phyloP scores from a whole-genome alignment of 768 basidiomycete species.

The Suillus weaverae region DNA sequence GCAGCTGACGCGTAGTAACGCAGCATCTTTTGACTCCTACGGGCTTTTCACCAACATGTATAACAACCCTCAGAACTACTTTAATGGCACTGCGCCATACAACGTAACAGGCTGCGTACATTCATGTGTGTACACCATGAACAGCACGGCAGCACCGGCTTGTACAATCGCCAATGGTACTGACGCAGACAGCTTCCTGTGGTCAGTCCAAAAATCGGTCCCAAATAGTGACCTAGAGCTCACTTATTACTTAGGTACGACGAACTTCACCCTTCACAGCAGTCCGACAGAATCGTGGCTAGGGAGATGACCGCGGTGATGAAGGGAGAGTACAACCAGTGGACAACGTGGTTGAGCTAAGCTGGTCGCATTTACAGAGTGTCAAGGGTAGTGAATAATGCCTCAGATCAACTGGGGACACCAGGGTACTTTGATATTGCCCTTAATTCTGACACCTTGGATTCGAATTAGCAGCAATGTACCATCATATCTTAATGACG shows the following conservation, averaged over 20 bases:
- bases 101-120: slow-evolving; percentile 56
- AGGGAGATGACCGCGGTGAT: slow-evolving; percentile 50
- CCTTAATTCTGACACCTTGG: not conserved
- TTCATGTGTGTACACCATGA: slow-evolving; percentile 43
- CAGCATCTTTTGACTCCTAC: slow-evolving; percentile 64
- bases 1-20: not conserved
- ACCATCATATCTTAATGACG: not conserved
- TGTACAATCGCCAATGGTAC: slow-evolving; percentile 39
- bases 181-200: slow-evolving; percentile 58
- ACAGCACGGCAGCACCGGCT: slow-evolving; percentile 23
- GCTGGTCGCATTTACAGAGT: not conserved
- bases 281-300: slow-evolving; percentile 54
- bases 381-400: not conserved
- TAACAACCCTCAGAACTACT: slow-evolving; percentile 47
- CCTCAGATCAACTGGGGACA: not conserved
- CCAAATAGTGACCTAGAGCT: not conserved
- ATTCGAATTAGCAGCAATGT: not conserved
- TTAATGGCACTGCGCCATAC: slow-evolving; percentile 63
- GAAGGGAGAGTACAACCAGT: slow-evolving; percentile 42
- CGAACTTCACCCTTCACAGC: slow-evolving; percentile 62
- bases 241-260: slow-evolving; percentile 30
- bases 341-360: slow-evolving; percentile 53
- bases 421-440: not conserved
- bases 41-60: slow-evolving; percentile 61
- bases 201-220: slow-evolving; percentile 36